Evolutionary conservation across 1,284 basidiomycete species (phyloP), one percentile per base, ranked within the genome.

Genomic region (Melampsora americana): DNA sequence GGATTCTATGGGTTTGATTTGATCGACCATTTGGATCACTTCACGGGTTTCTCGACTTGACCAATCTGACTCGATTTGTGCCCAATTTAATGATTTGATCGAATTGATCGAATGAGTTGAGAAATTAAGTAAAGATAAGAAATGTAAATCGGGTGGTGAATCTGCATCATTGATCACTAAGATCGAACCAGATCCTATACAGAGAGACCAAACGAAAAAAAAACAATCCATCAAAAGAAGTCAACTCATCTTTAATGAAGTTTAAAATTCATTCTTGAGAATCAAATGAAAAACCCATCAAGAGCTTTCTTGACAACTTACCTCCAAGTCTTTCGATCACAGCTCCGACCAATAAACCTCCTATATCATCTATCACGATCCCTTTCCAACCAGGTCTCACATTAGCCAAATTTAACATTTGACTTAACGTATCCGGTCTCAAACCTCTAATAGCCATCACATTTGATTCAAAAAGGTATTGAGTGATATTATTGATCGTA

Each of bases 361-460:
- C 92, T 18, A 92, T 90, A 81, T 97, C 94, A 80, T 99, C 96
- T 0, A 97, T 90, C 0, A 91, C 90, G 64, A 99, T 83, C 81
- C 96, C 93, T 78, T 90, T 85, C 18, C 93, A 92, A 1, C 92
- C 93, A 0, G 94, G 92, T 30, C 89, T 86, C 30, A 97, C 87
- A 80, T 93, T 94, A 23, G 89, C 90, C 73, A 94, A 84, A 70
- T 88, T 91, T 44, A 99, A 84, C 78, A 96, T 88, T 82, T 98
- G 95, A 1, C 92, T 89, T 28, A 99, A 85, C 0, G 92, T 89
- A 84, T 99, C 96, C 42, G 90, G 85, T 7, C 96, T 90, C 53
- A 99, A 86, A 79, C 92, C 89, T 59, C 92, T 89, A 77, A 96
- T 89, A 4, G 71, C 23, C 16, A 59, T 28, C 59, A 53, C 46